Base-by-base conservation (phyloP, 345 rosid species). In the Raphanus raphanistrum region DNA sequence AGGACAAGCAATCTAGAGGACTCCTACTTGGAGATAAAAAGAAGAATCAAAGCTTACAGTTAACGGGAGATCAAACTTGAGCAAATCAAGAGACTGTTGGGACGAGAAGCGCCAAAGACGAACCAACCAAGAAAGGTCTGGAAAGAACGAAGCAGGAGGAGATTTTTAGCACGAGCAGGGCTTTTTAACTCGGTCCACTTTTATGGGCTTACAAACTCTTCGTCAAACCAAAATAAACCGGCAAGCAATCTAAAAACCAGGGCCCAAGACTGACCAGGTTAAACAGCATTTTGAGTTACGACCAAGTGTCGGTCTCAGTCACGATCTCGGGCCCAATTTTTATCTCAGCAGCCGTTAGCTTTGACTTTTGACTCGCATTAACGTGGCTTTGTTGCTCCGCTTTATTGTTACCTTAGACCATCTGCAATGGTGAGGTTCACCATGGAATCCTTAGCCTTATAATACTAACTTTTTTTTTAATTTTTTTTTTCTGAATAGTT, bases 341-440 rank as follows among this genome's bases (percentile, higher is more conserved):
- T 58, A 36, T 1, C 16, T 63, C 16, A 21, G 55, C 58, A 36
- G 62, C 61, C 60, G 27, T 43, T 38, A 70, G 58, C 15, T 70
- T 77, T 78, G 81, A 66, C 81, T 43, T 32, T 59, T 78, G 16
- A 71, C 68, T 17, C n/a, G 2, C 17, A 58, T n/a, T 67, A 43
- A 55, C 66, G 66, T 76, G 27, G 36, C 21, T 50, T 50, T 50
- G 57, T n/a, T n/a, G 54, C 54, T 32, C 21, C 21, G 21, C 21
- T 21, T 21, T 21, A 21, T 21, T 21, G 0, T 21, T 21, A 21
- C n/a, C n/a, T n/a, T n/a, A 21, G 21, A 21, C 0, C 21, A 21
- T 21, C 21, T 21, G 0, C 21, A 21, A 21, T 21, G 21, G 21
- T 21, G 21, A 21, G 21, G 1, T 21, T 21, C 21, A 21, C 21